A percentile compares a stretch with the other conserved stretches of the same genome.
These are phyloP conservation scores for Cronartium quercuum DNA, from an alignment of 1,284 basidiomycete species.

Conservation along the genomic window DNA sequence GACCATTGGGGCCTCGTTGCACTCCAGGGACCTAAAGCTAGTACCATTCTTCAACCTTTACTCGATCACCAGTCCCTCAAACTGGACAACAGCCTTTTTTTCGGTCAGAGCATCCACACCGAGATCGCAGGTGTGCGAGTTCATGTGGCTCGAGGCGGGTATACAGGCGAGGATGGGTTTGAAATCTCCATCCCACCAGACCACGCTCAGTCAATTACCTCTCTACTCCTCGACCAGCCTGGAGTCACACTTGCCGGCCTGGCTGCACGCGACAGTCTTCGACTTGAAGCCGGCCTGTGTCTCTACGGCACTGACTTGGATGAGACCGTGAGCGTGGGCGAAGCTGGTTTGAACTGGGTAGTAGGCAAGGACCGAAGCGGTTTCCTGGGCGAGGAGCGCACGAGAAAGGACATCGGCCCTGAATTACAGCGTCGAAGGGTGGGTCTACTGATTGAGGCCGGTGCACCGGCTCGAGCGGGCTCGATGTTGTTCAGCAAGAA, in stretches of 20 bases:
- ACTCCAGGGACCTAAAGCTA: constrained; percentile 62
- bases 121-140: constrained; percentile 51
- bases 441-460: constrained; percentile 69
- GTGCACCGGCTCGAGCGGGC: constrained; percentile 68
- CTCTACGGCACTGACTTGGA: constrained; percentile 91
- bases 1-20: constrained; percentile 84
- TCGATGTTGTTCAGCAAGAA: constrained; percentile 44
- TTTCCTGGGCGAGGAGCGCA: constrained; percentile 78
- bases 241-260: constrained; percentile 83
- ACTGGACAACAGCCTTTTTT: constrained; percentile 66
- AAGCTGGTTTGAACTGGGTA: constrained; percentile 86
- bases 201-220: constrained; percentile 65
- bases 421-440: constrained; percentile 66
- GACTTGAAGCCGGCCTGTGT: constrained; percentile 97
- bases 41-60: constrained; percentile 6
- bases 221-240: constrained; percentile 58
- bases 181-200: constrained; percentile 90
- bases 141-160: constrained; percentile 92
- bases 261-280: constrained; percentile 84
- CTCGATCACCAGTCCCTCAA: constrained; percentile 65
- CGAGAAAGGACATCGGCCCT: constrained; percentile 73
- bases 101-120: constrained; percentile 71
- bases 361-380: constrained; percentile 63
- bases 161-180: constrained; percentile 98
- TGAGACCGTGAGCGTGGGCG: constrained; percentile 73